These are phyloP conservation scores for Nicotiana attenuata DNA, from an alignment of 257 asterid species.

Conservation along the genomic window DNA sequence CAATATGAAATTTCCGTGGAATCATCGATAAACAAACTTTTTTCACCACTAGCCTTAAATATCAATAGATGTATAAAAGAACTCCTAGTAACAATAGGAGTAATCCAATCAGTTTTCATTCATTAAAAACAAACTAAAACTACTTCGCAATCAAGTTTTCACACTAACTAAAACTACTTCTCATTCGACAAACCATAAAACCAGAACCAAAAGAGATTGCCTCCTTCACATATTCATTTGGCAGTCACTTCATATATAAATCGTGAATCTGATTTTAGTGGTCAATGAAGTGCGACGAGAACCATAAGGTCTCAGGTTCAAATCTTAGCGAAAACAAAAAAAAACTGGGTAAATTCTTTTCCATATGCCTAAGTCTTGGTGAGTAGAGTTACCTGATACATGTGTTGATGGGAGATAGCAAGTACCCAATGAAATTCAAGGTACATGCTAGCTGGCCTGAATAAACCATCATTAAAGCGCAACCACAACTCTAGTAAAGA, in stretches of 20 bases:
- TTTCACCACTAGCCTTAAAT: background rate
- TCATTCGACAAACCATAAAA: background rate
- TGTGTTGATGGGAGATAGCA: too few relatives aligned
- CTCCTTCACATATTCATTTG: background rate
- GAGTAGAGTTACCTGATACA: too few relatives aligned
- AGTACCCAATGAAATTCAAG: too few relatives aligned
- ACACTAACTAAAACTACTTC: background rate
- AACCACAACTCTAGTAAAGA: background rate
- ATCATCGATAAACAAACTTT: background rate
- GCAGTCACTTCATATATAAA: background rate
- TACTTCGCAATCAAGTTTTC: background rate
- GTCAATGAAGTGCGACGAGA: too few relatives aligned
- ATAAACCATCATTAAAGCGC: too few relatives aligned
- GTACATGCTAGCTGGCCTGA: too few relatives aligned
- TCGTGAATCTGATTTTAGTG: background rate
- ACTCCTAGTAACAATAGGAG: too few relatives aligned
- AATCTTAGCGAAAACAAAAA: too few relatives aligned
- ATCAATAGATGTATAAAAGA: background rate
- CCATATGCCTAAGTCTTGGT: too few relatives aligned
- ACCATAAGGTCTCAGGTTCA: too few relatives aligned
- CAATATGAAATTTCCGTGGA: background rate
- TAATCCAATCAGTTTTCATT: background rate
- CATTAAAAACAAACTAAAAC: background rate
- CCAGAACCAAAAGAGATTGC: background rate
- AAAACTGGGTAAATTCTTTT: too few relatives aligned